These are phyloP conservation scores for Hebeloma cylindrosporum DNA, from an alignment of 768 basidiomycete genomes.

Conservation along the genomic window DNA sequence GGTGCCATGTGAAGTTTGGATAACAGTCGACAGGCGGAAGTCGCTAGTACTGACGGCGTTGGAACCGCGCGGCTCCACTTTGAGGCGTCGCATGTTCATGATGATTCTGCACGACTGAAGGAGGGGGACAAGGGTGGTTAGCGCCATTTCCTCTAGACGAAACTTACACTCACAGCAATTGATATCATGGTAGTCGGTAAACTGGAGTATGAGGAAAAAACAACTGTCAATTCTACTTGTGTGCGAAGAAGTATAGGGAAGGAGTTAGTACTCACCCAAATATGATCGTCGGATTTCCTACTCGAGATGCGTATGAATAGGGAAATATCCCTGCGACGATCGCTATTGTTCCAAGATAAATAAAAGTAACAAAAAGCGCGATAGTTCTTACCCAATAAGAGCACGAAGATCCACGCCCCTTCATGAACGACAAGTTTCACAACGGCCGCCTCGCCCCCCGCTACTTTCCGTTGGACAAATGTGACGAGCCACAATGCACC, in stretches of 20 bases:
- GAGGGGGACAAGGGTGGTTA: too few relatives aligned
- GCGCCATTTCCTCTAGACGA: neutral
- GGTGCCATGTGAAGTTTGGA: too few relatives aligned
- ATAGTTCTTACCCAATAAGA: constrained; percentile 1
- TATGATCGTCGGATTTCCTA: constrained; percentile 10
- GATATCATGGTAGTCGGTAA: constrained; percentile 6
- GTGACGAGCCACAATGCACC: constrained; percentile 9
- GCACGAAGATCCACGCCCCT: constrained; percentile 5
- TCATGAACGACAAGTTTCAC: constrained; percentile 10
- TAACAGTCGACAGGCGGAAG: too few relatives aligned
- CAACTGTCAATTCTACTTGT: too few relatives aligned
- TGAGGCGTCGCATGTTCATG: neutral
- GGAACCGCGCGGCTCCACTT: neutral
- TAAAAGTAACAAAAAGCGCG: neutral
- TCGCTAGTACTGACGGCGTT: too few relatives aligned
- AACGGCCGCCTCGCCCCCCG: constrained; percentile 7
- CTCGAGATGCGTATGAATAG: constrained; percentile 5
- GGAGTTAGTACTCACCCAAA: constrained; percentile 6
- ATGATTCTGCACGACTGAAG: constrained; percentile 4
- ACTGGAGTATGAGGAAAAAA: neutral
- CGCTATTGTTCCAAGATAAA: constrained; percentile 2
- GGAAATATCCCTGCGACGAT: constrained; percentile 2
- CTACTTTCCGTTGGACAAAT: constrained; percentile 10
- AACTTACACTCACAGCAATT: neutral
- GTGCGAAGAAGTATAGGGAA: neutral